Evolutionary conservation across 495 filamentous ascomycete genomes (phyloP), one percentile per base, ranked within the genome.

Genomic region (Penicillium macrosclerotiorum): DNA sequence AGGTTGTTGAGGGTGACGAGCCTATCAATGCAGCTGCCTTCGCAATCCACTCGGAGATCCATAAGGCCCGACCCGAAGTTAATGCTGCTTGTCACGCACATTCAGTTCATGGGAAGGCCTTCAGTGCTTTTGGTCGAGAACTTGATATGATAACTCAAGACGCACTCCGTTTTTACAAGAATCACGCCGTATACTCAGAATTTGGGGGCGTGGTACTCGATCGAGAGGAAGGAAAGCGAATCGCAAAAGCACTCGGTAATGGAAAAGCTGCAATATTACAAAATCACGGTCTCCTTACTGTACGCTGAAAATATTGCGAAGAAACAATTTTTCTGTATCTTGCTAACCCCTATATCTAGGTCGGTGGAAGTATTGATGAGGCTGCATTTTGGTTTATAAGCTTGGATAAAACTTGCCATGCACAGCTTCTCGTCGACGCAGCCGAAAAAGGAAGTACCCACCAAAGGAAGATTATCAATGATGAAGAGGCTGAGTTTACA

Each of bases 131-230:
- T 33, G 62, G 47, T n/a, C 42, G 49, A 4, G 57, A 55, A 6
- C 48, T 69, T 3, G 57, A 67, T 9, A 68, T 68, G 62, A 51
- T 65, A 12, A 64, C 49, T 25, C 65, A 69, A 31, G 80, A 83
- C 54, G 66, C 74, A 1, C 76, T 74, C 56, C 66, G 69, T 22
- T 72, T 82, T 51, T 67, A 81, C 57, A 55, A 64, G 8, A 63
- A 64, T 4, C 73, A 75, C 46, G 69, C 69, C 13, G 77, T 82
- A 4, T 79, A 82, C 51, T 59, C 60, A 12, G 51, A 63, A 7
- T 82, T 77, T 51, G 79, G 77, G 19, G 79, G 80, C 34, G 71
- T 81, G 40, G 80, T 78, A 2, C 65, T 77, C 29, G 75, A 60
- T 5, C 55, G 63, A 5, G 67, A 71, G 13, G 78, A 82, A 36